Conservation (phyloP, 2,329 filamentous ascomycete genomes). For the Pseudocercospora vitis region DNA sequence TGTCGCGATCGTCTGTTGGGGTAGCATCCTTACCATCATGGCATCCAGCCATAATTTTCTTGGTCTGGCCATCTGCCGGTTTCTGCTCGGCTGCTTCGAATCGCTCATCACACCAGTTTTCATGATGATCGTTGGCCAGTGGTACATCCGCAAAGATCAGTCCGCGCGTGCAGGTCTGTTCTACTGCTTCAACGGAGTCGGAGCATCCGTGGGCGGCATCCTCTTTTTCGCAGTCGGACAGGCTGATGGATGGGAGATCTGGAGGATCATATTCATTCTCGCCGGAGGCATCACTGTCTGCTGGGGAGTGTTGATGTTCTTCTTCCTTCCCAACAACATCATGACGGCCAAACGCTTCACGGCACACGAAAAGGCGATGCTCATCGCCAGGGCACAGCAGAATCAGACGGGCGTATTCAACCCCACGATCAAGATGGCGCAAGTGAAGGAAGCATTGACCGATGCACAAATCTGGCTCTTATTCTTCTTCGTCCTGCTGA, state of each 20-base stretch:
- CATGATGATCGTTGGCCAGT: conserved; percentile 52
- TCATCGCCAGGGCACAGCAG: conserved; percentile 46
- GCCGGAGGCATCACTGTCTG: conserved; percentile 64
- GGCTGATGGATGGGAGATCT: conserved; percentile 34
- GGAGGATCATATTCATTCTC: conserved; percentile 62
- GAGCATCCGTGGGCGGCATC: conserved; percentile 69
- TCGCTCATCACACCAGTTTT: conserved; percentile 56
- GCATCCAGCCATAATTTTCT: conserved; percentile 61
- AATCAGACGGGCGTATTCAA: conserved; percentile 50
- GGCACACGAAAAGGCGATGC: conserved; percentile 54
- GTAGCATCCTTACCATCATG: conserved; percentile 59
- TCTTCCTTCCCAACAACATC: conserved; percentile 66
- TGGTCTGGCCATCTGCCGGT: conserved; percentile 61
- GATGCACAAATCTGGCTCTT: conserved; percentile 60
- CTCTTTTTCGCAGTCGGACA: conserved; percentile 56
- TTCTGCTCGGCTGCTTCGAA: conserved; percentile 68
- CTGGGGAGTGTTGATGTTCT: conserved; percentile 62
- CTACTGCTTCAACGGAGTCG: conserved; percentile 74
- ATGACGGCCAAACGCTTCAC: conserved; percentile 69
- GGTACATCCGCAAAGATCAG: conserved; percentile 65
- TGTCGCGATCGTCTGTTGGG: conserved; percentile 60
- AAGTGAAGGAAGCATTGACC: conserved; percentile 57
- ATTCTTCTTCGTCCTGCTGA: conserved; percentile 46
- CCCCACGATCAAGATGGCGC: conserved; percentile 52
- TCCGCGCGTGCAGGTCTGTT: conserved; percentile 35